Evolutionary conservation across 495 filamentous ascomycete species (phyloP), one percentile per base, ranked within the genome.

Genomic region (Penicillium angulare): DNA sequence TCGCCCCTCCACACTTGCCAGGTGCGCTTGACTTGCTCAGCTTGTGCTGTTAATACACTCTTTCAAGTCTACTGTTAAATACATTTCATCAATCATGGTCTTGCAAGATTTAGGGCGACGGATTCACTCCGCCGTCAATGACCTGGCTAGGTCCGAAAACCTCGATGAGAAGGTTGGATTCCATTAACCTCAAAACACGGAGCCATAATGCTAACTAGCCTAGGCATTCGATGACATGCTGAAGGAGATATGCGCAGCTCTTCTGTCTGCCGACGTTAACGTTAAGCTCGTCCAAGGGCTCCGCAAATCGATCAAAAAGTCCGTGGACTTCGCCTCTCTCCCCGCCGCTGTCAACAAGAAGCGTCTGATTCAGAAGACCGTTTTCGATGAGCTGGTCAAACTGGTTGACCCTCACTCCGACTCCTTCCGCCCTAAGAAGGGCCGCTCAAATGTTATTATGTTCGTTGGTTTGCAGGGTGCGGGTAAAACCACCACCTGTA

Each of bases 191-290:
- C 9, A 17, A 29, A 32, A 23, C 27, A 23, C 13, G 15, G 34
- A 27, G 43, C 39, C 40, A 15, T 29, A n/a, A 33, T 27, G 27
- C 39, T 49, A 50, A 59, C 46, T 31, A 26, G 17, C 50, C 31
- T 66, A 97, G 92, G 90, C 90, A 7, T 96, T 99, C 73, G 93
- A 99, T 76, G 80, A 80, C 56, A 97, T 99, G 95, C 78, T 99
- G 56, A 97, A 97, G 67, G 89, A 96, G 69, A 97, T 99, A 48
- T 93, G 89, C 62, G 81, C 88, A 41, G 93, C 93, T 49, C 85
- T 99, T 22, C 79, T 97, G 52, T 90, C 95, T 78, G 90, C 95
- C 66, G 93, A 99, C 67, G 86, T 99, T 48, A 99, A 97, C 65
- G 86, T 97, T 50, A 85, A 85, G 61, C 90, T 99, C n/a, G 93